Evolutionary conservation across 1,139 yeast genomes (phyloP).

Genomic region (Magnusiomyces ingens): DNA sequence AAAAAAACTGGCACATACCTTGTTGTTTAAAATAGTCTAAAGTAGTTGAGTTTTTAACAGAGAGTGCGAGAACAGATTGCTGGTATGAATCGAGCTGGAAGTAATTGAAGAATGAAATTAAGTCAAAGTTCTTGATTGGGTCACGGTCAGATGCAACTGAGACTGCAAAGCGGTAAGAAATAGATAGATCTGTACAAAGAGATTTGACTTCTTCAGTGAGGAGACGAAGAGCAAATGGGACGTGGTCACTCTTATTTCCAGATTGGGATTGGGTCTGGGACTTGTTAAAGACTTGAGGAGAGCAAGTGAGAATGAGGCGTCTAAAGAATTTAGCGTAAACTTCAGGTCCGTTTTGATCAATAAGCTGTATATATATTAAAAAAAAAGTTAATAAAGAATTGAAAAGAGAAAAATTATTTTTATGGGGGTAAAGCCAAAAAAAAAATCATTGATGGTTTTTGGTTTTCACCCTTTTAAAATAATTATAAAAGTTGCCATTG

Average conservation of each 20-base stretch:
- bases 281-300: constrained; percentile 31
- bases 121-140: constrained; percentile 15
- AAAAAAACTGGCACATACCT: not conserved
- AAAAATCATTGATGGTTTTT: not conserved
- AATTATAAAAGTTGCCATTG: no score
- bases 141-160: constrained; percentile 24
- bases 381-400: not conserved
- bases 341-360: constrained; percentile 35
- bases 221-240: constrained; percentile 18
- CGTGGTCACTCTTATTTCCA: constrained; percentile 21
- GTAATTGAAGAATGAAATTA: constrained; percentile 18
- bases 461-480: no score
- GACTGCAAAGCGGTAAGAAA: constrained; percentile 25
- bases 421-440: not conserved
- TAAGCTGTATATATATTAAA: constrained; percentile 26
- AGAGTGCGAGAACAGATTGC: constrained; percentile 10
- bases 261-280: constrained; percentile 23
- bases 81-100: constrained; percentile 21
- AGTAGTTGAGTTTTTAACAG: not conserved
- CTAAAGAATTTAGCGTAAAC: constrained; percentile 34
- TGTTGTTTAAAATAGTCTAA: not conserved
- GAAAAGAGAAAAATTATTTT: not conserved
- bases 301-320: constrained; percentile 29
- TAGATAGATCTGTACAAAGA: constrained; percentile 25
- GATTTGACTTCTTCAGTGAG: constrained; percentile 20